Evolutionary conservation across 345 rosid genomes (phyloP).

Genomic region (Boechera stricta): DNA sequence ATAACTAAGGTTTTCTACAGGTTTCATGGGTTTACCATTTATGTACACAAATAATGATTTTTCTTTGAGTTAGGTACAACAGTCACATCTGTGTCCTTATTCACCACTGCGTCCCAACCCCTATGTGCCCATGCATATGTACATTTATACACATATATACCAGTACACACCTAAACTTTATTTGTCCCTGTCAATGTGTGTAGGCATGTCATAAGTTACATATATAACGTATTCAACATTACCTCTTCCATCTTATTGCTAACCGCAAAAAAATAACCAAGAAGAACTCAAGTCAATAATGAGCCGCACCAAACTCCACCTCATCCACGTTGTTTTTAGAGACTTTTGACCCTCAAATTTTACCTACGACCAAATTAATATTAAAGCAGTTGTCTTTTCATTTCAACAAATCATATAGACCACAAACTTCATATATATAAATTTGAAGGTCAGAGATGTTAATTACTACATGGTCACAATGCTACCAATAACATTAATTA

Average conservation of each 20-base stretch:
- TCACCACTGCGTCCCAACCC: not conserved
- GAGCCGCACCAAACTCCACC: conserved; percentile 42
- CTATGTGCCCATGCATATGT: conserved; percentile 15
- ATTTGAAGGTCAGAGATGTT: not conserved
- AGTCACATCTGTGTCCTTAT: conserved; percentile 27
- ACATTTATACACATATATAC: not conserved
- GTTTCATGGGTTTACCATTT: conserved; percentile 30
- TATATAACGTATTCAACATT: not conserved
- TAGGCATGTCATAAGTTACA: conserved; percentile 36
- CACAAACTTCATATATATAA: not conserved
- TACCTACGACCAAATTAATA: conserved; percentile 8
- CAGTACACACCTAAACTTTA: conserved; percentile 19
- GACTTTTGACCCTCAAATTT: conserved; percentile 32
- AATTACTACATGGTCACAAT: conserved; percentile 4
- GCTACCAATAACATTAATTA: not conserved
- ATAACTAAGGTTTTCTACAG: not conserved
- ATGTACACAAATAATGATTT: conserved; percentile 5
- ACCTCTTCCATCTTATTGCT: conserved; percentile 4
- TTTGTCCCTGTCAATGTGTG: conserved; percentile 29
- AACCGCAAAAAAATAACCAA: not conserved
- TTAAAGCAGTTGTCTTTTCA: not conserved
- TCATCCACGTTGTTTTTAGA: conserved; percentile 33
- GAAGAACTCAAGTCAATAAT: conserved; percentile 33
- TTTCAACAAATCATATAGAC: conserved; percentile 13
- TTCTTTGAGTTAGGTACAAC: conserved; percentile 17